Base-by-base conservation (phyloP, 306 rosid species). In the Fragaria vesca region DNA sequence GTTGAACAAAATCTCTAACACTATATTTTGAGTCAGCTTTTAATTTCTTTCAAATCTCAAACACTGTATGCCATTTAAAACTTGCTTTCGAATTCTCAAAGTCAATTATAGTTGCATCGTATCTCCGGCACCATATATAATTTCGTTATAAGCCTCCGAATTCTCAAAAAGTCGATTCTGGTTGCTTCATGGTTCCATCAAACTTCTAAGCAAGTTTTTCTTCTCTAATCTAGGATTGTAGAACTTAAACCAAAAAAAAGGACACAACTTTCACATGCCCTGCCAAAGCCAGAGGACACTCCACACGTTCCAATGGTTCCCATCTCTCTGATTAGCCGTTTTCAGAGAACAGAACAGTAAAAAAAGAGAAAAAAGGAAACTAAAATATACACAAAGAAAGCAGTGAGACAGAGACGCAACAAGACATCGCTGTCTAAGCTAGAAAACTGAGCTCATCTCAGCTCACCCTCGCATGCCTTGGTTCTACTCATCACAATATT, bases 391-490 rank as follows among this genome's bases (percentile, higher is more conserved):
- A 30, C 28, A 28, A 28, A 43, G 65, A 62, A 69, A 32, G 73
- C 51, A 76, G 8, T 52, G 69, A 78, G 88, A 87, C 81, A 74
- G 78, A 70, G 86, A 84, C 86, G 30, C 54, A 79, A 80, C 82
- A 65, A 76, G 79, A 78, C 87, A 85, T 87, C 85, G 91, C 91
- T 82, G 88, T 87, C 88, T 69, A 26, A 52, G 72, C 32, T 20
- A 21, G 7, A 72, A 73, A 55, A 67, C 68, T 55, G 45, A 51
- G 40, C 75, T 78, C 66, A 74, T 52, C 66, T n/a, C 61, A 2
- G 10, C 58, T 34, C 66, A 26, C 36, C 80, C 77, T 63, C 55
- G 75, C 86, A 62, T 82, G 81, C 75, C 81, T 57, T 17, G 42
- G 66, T 79, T 43, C 55, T 9, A 17, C 47, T 69, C 50, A 6